Percentiles rank a stretch among this genome's conserved stretches.
Evolutionary conservation across 73 alveolate species (phyloP).

Genomic region (Halteria grandinella): DNA sequence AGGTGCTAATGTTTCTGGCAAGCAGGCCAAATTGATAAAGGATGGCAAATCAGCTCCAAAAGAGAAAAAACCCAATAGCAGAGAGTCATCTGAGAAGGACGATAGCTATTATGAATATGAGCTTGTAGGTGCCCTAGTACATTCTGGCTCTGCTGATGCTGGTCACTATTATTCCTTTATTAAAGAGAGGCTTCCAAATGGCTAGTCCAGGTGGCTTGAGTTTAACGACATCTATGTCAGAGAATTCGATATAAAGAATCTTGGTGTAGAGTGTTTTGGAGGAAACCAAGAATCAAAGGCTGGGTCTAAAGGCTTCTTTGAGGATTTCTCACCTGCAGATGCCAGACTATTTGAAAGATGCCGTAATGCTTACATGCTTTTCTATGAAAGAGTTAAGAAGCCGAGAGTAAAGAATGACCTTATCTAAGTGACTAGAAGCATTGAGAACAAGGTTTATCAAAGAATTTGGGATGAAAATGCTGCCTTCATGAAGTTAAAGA

Average conservation of each 20-base stretch:
- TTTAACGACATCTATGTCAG: constrained; percentile 83
- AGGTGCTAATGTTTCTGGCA: no score
- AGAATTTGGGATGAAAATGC: constrained; percentile 65
- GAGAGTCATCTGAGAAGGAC: no score
- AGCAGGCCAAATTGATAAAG: no score
- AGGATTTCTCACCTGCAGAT: constrained; percentile 32
- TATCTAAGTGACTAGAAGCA: not conserved
- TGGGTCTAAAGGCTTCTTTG: constrained; percentile 39
- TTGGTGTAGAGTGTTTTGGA: constrained; percentile 94
- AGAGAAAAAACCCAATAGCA: no score
- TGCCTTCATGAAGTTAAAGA: constrained; percentile 55
- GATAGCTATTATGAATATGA: constrained; percentile 70
- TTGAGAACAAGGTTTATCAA: constrained; percentile 37
- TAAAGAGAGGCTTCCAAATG: constrained; percentile 70
- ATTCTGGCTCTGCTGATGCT: constrained; percentile 90
- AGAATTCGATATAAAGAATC: constrained; percentile 80
- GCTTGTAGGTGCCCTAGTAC: constrained; percentile 77
- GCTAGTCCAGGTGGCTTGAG: constrained; percentile 85
- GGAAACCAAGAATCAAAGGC: constrained; percentile 70
- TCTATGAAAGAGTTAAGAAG: constrained; percentile 85
- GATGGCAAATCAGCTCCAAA: no score
- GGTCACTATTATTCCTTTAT: constrained; percentile 89
- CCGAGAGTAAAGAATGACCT: not conserved
- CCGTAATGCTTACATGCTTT: constrained; percentile 94
- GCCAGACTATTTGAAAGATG: constrained; percentile 64